Percentiles rank a stretch among this genome's conserved stretches.
phyloP scores from a whole-genome alignment of 495 filamentous ascomycete species.

The Tuber microsphaerosporum region DNA sequence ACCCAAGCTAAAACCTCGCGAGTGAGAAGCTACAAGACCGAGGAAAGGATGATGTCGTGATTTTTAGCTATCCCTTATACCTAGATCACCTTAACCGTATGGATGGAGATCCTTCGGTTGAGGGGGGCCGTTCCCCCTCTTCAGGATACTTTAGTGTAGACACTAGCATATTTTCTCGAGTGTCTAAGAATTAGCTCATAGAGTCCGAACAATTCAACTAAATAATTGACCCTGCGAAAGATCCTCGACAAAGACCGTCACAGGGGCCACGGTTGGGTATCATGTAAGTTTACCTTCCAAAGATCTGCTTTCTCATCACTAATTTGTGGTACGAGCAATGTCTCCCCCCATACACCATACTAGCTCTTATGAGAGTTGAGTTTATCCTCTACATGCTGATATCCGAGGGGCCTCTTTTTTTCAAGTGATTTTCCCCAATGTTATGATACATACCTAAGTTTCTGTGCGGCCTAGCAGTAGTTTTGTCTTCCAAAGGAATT shows the following conservation, averaged over 20 bases:
- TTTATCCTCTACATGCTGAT: not conserved
- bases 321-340: not conserved
- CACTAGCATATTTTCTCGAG: not conserved
- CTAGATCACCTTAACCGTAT: not conserved
- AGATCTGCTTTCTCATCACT: not conserved
- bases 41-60: not conserved
- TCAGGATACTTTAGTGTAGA: not conserved
- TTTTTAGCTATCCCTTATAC: not conserved
- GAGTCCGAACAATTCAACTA: not conserved
- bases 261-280: not conserved
- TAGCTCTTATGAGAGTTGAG: not conserved
- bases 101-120: not conserved
- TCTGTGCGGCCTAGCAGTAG: not conserved
- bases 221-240: not conserved
- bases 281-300: not conserved
- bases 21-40: not conserved
- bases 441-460: not conserved
- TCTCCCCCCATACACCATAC: no score
- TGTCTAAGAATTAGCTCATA: not conserved
- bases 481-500: not conserved
- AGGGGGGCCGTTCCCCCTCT: not conserved
- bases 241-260: not conserved
- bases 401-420: not conserved
- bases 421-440: not conserved
- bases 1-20: not conserved